Base-by-base conservation (phyloP, 306 rosid genomes). In the Dryas alaskensis region DNA sequence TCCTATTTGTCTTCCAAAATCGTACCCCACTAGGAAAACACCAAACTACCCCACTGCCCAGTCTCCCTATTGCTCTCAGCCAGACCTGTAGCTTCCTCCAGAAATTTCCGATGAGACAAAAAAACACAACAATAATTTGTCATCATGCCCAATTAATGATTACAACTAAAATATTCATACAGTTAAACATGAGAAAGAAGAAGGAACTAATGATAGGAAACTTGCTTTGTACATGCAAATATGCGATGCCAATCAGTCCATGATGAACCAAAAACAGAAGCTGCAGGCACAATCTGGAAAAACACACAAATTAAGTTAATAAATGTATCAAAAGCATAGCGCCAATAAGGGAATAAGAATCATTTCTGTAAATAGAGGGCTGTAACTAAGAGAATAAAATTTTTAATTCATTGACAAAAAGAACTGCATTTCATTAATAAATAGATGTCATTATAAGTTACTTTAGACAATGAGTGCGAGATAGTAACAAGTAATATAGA, bases 241-340 rank as follows among this genome's bases (percentile, higher is more conserved):
- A 94, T 70, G 25, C 95, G 88, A 65, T 79, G 87, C 98, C 97
- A 94, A 75, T 91, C 87, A 22, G 78, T 83, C 95, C 96, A 89
- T 0, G 93, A 94, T 37, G 88, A 82, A 53, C 97, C 96, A 72
- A 89, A 84, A 72, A 88, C 92, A 76, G 91, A 87, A 11, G 97
- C 81, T 22, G 97, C 91, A 51, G 97, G 97, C 79, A 86, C 95
- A 60, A 69, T 82, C 98, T 91, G 88, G 48, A 74, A 78, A 62
- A 76, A 73, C 39, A 67, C 22, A 43, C 42, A 53, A 70, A 51
- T 0, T 27, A 5, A 8, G 54, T 48, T 69, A 39, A 59, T 16
- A 55, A 51, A 25, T 50, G 69, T 5, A 52, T 67, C 10, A 13
- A 42, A 57, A 62, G 60, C 64, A 50, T 1, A 57, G 16, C 54